These are phyloP conservation scores for Selenicereus undatus DNA, from an alignment of 148 eudicot species.

Conservation along the genomic window DNA sequence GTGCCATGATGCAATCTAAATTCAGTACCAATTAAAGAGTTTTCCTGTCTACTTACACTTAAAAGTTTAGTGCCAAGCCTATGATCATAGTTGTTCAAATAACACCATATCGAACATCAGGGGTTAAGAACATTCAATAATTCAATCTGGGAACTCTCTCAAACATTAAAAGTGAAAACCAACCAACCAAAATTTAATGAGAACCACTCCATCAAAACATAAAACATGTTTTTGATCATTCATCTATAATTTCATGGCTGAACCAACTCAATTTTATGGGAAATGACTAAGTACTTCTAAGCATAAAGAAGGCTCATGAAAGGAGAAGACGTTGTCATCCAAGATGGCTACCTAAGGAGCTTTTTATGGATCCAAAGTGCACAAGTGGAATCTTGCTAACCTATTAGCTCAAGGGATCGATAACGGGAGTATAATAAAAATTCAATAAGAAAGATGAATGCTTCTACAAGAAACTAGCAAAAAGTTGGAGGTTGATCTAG, in stretches of 20 bases:
- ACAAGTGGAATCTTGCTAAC: too few species aligned
- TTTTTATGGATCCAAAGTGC: too few species aligned
- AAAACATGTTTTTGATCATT: neutral
- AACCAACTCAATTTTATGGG: neutral
- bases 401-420: too few species aligned
- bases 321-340: too few species aligned
- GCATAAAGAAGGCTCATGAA: neutral
- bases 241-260: neutral
- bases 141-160: neutral
- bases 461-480: neutral
- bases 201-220: neutral
- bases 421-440: too few species aligned
- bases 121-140: neutral
- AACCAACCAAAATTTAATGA: neutral
- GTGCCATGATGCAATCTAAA: conserved; percentile 3
- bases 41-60: neutral
- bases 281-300: neutral
- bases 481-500: neutral
- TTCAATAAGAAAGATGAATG: neutral
- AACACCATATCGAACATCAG: neutral
- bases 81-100: neutral
- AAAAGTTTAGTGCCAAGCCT: neutral
- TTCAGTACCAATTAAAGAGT: neutral
- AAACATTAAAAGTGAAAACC: neutral
- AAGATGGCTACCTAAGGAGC: too few species aligned